A percentile compares a stretch with the other conserved stretches of the same genome.
phyloP scores from a whole-genome alignment of 2,329 filamentous ascomycete genomes.

The Stemphylium beticola region DNA sequence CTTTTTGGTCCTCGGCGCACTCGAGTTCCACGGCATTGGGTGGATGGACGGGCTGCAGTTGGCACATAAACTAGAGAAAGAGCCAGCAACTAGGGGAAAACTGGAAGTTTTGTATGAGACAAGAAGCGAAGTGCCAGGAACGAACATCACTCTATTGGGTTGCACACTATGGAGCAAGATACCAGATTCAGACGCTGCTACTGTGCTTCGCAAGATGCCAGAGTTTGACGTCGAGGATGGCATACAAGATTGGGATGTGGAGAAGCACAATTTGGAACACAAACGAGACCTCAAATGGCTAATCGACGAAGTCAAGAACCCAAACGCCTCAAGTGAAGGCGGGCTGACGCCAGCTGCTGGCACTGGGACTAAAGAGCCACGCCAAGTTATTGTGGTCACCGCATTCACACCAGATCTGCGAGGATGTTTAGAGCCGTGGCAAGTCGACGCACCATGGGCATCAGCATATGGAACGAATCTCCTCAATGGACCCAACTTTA shows the following conservation, averaged over 20 bases:
- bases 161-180: slow-evolving; percentile 65
- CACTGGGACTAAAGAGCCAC: slow-evolving; percentile 1
- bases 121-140: slow-evolving; percentile 50
- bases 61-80: slow-evolving; percentile 35
- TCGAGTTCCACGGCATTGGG: slow-evolving; percentile 37
- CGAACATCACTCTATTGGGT: slow-evolving; percentile 60
- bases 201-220: slow-evolving; percentile 55
- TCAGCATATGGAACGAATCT: slow-evolving; percentile 63
- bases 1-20: slow-evolving; percentile 35
- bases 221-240: slow-evolving; percentile 57
- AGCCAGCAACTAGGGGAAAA: slow-evolving; percentile 38
- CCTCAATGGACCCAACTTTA: slow-evolving; percentile 28
- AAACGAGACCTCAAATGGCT: slow-evolving; percentile 60
- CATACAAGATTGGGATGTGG: slow-evolving; percentile 60
- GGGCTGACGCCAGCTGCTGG: slow-evolving; percentile 8
- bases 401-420: slow-evolving; percentile 63
- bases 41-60: slow-evolving; percentile 35
- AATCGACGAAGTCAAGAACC: slow-evolving; percentile 42
- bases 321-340: slow-evolving; percentile 12
- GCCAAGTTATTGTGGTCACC: slow-evolving; percentile 59
- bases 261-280: slow-evolving; percentile 58
- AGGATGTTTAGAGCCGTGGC: slow-evolving; percentile 57
- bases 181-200: slow-evolving; percentile 44
- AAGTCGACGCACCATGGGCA: slow-evolving; percentile 56
- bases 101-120: slow-evolving; percentile 55